A percentile compares a stretch with the other conserved stretches of the same genome.
Evolutionary conservation across 192 early-diverging fungal species (phyloP).

Genomic region (Helicostylum pulchrum): DNA sequence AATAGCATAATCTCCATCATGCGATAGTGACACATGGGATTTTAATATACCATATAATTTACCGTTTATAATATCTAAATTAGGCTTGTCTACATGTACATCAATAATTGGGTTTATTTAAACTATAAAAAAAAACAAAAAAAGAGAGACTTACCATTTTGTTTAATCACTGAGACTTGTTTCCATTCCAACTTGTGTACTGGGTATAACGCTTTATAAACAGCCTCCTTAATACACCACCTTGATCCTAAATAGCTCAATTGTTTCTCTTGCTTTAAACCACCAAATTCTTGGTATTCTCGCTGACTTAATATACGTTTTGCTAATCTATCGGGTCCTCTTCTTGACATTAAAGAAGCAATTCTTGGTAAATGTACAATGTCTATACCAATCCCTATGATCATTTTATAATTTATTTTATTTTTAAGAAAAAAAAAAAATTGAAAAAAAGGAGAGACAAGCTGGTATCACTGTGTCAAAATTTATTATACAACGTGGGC

Average conservation of each 20-base stretch:
- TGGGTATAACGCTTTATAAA: conserved; percentile 71
- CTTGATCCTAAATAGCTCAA: conserved; percentile 28
- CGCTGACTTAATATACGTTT: conserved; percentile 53
- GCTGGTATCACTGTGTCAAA: too few relatives aligned
- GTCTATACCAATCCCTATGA: conserved; percentile 79
- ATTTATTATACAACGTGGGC: too few relatives aligned
- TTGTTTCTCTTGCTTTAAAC: neutral
- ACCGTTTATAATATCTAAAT: conserved; percentile 35
- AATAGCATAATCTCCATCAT: conserved; percentile 75
- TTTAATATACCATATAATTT: conserved; percentile 31
- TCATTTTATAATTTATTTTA: conserved; percentile 41
- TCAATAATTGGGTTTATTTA: neutral
- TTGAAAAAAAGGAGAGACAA: too few relatives aligned
- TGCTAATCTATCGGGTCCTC: conserved; percentile 45
- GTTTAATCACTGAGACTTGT: conserved; percentile 57
- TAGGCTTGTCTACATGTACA: conserved; percentile 44
- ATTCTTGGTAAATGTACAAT: conserved; percentile 70
- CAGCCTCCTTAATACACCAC: conserved; percentile 74
- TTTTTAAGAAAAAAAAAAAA: conserved; percentile 5
- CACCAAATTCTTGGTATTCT: conserved; percentile 36
- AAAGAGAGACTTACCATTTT: conserved; percentile 43
- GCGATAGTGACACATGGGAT: conserved; percentile 64
- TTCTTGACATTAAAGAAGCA: conserved; percentile 45
- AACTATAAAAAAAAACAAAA: neutral
- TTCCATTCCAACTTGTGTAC: conserved; percentile 54